phyloP scores from a whole-genome alignment of 2,329 filamentous ascomycete genomes.

The Fusarium clavum region DNA sequence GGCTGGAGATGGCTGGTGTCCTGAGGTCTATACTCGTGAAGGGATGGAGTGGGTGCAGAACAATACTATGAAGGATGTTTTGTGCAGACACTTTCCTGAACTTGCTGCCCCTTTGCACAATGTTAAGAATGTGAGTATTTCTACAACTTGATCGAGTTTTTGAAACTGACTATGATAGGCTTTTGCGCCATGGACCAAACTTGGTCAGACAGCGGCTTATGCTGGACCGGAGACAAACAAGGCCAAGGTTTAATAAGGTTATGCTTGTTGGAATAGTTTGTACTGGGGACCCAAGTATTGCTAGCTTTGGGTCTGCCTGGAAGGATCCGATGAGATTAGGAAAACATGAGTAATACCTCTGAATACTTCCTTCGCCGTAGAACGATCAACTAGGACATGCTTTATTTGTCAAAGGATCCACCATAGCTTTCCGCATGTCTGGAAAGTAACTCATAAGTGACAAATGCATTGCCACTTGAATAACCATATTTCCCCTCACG shows the following conservation, averaged over 20 bases:
- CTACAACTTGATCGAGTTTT: fast-evolving
- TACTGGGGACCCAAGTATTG: not conserved
- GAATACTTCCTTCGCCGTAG: not conserved
- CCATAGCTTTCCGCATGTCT: too few relatives aligned
- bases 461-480: too few relatives aligned
- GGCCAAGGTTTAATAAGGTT: not conserved
- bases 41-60: slow-evolving; percentile 30
- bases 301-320: not conserved
- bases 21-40: slow-evolving; percentile 27
- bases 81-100: slow-evolving; percentile 29
- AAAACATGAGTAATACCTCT: not conserved
- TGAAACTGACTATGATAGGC: slow-evolving; percentile 6
- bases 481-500: too few relatives aligned
- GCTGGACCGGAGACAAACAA: slow-evolving; percentile 24
- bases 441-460: too few relatives aligned
- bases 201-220: slow-evolving; percentile 21
- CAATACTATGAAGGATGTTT: slow-evolving; percentile 30
- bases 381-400: too few relatives aligned
- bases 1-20: slow-evolving; percentile 26
- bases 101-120: slow-evolving; percentile 16
- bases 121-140: slow-evolving; percentile 10
- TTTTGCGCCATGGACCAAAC: slow-evolving; percentile 28
- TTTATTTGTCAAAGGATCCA: too few relatives aligned
- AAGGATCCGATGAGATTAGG: not conserved
- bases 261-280: fast-evolving